Conservation (phyloP, 208 protist genomes). For the Acanthamoeba triangularis region DNA sequence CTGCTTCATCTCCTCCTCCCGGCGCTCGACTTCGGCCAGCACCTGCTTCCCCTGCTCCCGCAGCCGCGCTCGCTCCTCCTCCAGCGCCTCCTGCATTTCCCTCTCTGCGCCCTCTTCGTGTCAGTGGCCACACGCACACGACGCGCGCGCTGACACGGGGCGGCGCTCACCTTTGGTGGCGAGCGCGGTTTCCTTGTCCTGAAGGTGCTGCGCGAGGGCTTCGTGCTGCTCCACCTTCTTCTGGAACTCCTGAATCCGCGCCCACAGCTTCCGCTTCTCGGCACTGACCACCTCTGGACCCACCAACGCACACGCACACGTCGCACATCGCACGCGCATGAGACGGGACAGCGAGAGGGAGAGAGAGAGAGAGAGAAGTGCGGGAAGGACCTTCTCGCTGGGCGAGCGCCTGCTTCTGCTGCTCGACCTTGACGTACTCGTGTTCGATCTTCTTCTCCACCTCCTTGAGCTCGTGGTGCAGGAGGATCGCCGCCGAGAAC, state of each 20-base stretch:
- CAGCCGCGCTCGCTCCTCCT: neutral
- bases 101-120: neutral
- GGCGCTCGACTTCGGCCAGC: neutral
- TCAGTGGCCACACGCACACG: neutral
- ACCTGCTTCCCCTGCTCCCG: slow-evolving; percentile 8
- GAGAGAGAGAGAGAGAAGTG: too few species aligned
- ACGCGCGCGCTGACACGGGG: neutral
- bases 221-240: slow-evolving; percentile 61
- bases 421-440: slow-evolving; percentile 16
- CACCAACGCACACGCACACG: neutral
- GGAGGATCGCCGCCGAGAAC: slow-evolving; percentile 8
- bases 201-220: neutral
- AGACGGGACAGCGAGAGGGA: neutral
- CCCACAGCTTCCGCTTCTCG: slow-evolving; percentile 38
- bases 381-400: neutral
- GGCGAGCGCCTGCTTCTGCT: neutral
- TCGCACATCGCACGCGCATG: neutral
- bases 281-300: neutral
- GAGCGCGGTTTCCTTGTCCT: neutral
- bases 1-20: slow-evolving; percentile 48
- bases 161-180: neutral
- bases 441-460: slow-evolving; percentile 59
- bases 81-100: neutral
- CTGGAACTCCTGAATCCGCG: slow-evolving; percentile 15
- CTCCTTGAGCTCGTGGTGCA: slow-evolving; percentile 57